Conservation (phyloP, 1,139 yeast species). For the Candida labiduridarum region DNA sequence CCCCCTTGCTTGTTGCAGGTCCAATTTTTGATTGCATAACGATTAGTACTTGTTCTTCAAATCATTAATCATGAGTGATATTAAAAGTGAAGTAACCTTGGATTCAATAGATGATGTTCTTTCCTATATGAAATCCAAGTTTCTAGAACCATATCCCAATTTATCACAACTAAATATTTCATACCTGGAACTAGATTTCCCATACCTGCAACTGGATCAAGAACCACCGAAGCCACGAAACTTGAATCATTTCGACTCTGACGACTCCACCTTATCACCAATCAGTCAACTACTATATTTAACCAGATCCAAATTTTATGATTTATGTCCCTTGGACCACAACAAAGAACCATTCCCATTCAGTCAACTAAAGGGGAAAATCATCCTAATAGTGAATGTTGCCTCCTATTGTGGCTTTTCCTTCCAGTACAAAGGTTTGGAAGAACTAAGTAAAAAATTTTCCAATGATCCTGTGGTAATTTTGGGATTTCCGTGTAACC, state of each 20-base stretch:
- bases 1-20: no score
- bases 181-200: no score
- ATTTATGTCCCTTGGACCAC: constrained; percentile 40
- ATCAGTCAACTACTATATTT: background rate
- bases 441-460: constrained; percentile 78
- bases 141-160: no score
- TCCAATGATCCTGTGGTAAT: constrained; percentile 64
- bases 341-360: constrained; percentile 68
- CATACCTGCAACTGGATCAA: no score
- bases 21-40: no score
- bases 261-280: constrained; percentile 1
- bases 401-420: constrained; percentile 90
- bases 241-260: background rate
- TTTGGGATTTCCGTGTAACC: constrained; percentile 86
- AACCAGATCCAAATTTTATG: constrained; percentile 41
- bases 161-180: no score
- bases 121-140: no score
- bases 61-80: no score
- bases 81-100: no score
- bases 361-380: constrained; percentile 77
- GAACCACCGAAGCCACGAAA: no score
- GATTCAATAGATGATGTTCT: no score
- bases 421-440: constrained; percentile 80
- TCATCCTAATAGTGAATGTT: constrained; percentile 89
- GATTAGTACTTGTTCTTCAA: no score